Evolutionary conservation across 148 eudicot genomes (phyloP), one percentile per base, ranked within the genome.

Genomic region (Spergularia marina): DNA sequence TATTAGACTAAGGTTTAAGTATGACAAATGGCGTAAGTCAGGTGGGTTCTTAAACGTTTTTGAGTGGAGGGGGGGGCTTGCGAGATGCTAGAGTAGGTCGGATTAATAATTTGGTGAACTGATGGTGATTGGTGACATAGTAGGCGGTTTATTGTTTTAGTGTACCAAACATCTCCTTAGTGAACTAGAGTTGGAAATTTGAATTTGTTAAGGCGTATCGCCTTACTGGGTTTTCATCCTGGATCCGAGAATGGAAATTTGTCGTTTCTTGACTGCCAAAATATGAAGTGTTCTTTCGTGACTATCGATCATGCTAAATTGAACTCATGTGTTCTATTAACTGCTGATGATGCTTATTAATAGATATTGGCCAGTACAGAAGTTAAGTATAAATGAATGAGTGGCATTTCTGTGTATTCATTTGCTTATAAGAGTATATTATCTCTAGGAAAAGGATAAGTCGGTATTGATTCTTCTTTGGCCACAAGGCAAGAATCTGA

Each of bases 401-500:
- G 49, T 79, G 74, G 51, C 30, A 53, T 55, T 6, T 53, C 49
- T 67, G 36, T 55, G 53, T 51, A 10, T 65, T 62, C 7, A 55
- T 41, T 16, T 53, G 36, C 71, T 63, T 57, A 16, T 75, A 13
- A 55, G 39, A 65, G 41, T 68, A 62, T 54, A 16, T 41, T 61
- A 79, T 72, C 63, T 39, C 44, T 70, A 36, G 65, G 62, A 71
- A 66, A 57, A 71, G 36, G 16, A 81, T 68, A 72, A 67, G 30
- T 67, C 17, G 74, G 75, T 68, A 75, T 75, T 47, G 41, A 81
- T 77, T 76, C 83, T 68, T 81, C 77, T 30, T 39, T 63, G 52
- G 75, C 72, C 53, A 73, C 84, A 91, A 87, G 83, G 71, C 76
- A 84, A 73, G 91, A 75, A 87, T 87, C 89, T 80, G 74, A 85